phyloP scores from a whole-genome alignment of 139 green algal genomes.

The Volvox africanus region DNA sequence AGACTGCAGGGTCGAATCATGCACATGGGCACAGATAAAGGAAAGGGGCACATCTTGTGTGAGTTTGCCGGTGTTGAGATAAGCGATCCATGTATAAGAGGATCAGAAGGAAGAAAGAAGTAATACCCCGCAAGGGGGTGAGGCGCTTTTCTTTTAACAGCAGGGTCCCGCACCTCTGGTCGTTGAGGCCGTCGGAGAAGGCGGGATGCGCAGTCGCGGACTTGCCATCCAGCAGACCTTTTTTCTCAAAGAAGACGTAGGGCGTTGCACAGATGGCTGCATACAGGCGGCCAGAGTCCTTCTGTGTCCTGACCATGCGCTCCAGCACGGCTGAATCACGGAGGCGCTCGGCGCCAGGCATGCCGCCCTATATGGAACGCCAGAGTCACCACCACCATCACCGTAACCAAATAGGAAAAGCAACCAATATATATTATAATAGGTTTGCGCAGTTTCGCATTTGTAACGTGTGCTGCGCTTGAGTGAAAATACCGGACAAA shows the following conservation, averaged over 20 bases:
- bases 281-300: slow-evolving; percentile 56
- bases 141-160: too few relatives aligned
- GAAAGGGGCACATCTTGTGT: too few relatives aligned
- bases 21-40: too few relatives aligned
- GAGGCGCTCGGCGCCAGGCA: slow-evolving; percentile 94
- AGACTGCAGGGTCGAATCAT: too few relatives aligned
- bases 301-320: slow-evolving; percentile 77
- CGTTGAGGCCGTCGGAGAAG: slow-evolving; percentile 82
- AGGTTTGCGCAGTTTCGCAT: too few relatives aligned
- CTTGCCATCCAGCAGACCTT: slow-evolving; percentile 81
- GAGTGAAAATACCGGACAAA: not conserved
- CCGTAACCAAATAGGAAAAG: not conserved
- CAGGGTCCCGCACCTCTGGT: slow-evolving; percentile 74
- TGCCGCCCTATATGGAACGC: slow-evolving; percentile 80
- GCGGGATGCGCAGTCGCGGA: slow-evolving; percentile 91
- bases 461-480: not conserved
- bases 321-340: slow-evolving; percentile 75
- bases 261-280: slow-evolving; percentile 97
- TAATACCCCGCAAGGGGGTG: too few relatives aligned
- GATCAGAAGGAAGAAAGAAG: too few relatives aligned
- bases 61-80: too few relatives aligned
- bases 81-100: too few relatives aligned
- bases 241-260: slow-evolving; percentile 87
- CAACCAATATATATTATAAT: too few relatives aligned
- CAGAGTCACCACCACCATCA: not conserved